Percentiles rank a stretch among this genome's conserved stretches.
Evolutionary conservation across 495 filamentous ascomycete species (phyloP).

Genomic region (Annulohypoxylon moriforme): DNA sequence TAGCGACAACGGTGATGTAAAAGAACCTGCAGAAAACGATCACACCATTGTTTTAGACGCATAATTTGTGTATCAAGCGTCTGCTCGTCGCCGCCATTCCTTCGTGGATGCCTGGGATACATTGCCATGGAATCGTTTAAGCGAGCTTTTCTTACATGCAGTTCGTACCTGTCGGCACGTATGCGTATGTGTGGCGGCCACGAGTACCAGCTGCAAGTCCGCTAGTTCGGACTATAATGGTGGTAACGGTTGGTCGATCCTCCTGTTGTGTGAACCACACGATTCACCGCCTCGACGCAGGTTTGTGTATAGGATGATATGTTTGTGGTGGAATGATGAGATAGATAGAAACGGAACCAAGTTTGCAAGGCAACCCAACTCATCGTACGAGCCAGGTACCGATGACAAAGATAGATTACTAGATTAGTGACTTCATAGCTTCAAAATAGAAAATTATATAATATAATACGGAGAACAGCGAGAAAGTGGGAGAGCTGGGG

Average conservation of each 20-base stretch:
- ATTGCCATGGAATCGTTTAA: conserved; percentile 13
- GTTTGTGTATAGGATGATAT: conserved; percentile 7
- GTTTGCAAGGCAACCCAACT: conserved; percentile 11
- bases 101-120: conserved; percentile 15
- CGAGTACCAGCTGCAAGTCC: not conserved
- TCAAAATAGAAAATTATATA: conserved; percentile 26
- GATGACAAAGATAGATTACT: conserved; percentile 16
- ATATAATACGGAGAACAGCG: conserved; percentile 18
- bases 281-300: conserved; percentile 40
- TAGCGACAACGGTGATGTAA: not conserved
- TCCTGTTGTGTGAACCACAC: conserved; percentile 28
- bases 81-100: conserved; percentile 25
- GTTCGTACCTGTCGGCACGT: not conserved
- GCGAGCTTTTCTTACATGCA: conserved; percentile 27
- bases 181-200: conserved; percentile 5
- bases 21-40: not conserved
- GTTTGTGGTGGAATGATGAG: conserved; percentile 9
- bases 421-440: conserved; percentile 1
- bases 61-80: conserved; percentile 2
- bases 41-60: conserved; percentile 2
- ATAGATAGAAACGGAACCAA: not conserved
- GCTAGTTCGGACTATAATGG: conserved; percentile 20
- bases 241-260: conserved; percentile 18
- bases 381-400: conserved; percentile 27
- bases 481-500: not conserved